These are phyloP conservation scores for Citrus unshiu DNA, from an alignment of 345 rosid genomes.

Conservation along the genomic window DNA sequence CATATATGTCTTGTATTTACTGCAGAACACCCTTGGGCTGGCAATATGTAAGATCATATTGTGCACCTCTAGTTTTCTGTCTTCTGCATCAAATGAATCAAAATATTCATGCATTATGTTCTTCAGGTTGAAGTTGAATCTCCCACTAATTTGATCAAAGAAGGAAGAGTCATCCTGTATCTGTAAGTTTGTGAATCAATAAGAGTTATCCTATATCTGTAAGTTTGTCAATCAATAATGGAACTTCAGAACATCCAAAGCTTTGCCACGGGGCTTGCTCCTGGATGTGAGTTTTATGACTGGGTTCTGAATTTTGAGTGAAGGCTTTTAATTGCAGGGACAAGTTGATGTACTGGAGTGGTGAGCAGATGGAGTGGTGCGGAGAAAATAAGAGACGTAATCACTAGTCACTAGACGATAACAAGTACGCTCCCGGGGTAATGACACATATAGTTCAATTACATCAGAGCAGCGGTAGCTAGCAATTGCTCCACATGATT, in stretches of 20 bases:
- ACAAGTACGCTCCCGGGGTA: not conserved
- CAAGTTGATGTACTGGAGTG: not conserved
- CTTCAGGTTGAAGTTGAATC: not conserved
- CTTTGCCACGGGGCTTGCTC: not conserved
- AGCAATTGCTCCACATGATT: not conserved
- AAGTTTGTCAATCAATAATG: not conserved
- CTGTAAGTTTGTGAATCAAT: not conserved
- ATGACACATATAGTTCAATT: not conserved
- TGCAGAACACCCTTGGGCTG: too few species aligned
- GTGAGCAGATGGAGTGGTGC: not conserved
- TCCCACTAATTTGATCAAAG: not conserved
- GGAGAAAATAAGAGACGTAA: too few species aligned
- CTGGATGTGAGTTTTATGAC: not conserved
- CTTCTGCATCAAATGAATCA: too few species aligned
- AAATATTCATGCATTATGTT: too few species aligned
- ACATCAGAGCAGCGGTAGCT: not conserved
- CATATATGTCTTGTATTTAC: too few species aligned
- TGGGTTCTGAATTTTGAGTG: not conserved
- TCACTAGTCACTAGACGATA: not conserved
- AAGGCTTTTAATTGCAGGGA: not conserved
- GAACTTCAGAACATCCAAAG: not conserved
- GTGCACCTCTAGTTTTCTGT: too few species aligned
- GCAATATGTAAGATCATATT: too few species aligned
- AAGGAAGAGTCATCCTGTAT: not conserved
- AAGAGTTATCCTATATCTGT: not conserved